phyloP scores from a whole-genome alignment of 1,139 yeast genomes.

The Blastobotrys raffinosifermentans region DNA sequence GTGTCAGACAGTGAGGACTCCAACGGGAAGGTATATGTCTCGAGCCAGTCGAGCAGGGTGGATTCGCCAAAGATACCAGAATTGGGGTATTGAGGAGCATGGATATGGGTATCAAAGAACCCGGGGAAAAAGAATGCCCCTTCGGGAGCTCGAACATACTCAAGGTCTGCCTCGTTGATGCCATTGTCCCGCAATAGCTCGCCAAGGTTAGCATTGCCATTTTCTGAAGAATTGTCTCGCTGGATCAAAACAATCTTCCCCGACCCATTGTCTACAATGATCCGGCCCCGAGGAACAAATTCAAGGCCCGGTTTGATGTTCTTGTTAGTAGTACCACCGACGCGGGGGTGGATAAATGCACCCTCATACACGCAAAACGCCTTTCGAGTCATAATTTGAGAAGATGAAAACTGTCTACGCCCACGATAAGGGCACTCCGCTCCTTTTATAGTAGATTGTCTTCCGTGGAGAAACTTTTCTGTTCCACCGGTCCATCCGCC shows the following conservation, averaged over 20 bases:
- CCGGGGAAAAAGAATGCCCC: slow-evolving; percentile 76
- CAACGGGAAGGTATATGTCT: slow-evolving; percentile 79
- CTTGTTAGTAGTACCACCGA: no score
- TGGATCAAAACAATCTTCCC: slow-evolving; percentile 46
- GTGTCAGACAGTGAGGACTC: slow-evolving; percentile 56
- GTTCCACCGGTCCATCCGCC: no score
- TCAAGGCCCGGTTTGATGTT: no score
- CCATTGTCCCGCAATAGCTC: slow-evolving; percentile 20
- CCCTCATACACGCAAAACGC: slow-evolving; percentile 40
- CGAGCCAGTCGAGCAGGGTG: slow-evolving; percentile 84
- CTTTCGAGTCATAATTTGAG: slow-evolving; percentile 12
- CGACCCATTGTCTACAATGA: slow-evolving; percentile 47
- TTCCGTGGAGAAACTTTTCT: no score
- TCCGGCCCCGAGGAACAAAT: slow-evolving; percentile 42
- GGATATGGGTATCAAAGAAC: slow-evolving; percentile 90
- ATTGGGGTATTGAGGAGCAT: slow-evolving; percentile 96
- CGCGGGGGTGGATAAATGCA: slow-evolving; percentile 52
- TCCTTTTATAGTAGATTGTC: no score
- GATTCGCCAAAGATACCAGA: slow-evolving; percentile 82
- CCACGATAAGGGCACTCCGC: no score
- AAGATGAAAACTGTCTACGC: slow-evolving; percentile 3
- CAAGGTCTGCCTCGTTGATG: slow-evolving; percentile 13
- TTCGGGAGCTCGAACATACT: slow-evolving; percentile 4
- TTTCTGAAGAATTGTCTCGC: slow-evolving; percentile 12
- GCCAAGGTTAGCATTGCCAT: no score